Base-by-base conservation (phyloP, 2,329 filamentous ascomycete species). In the Colletotrichum sp. region DNA sequence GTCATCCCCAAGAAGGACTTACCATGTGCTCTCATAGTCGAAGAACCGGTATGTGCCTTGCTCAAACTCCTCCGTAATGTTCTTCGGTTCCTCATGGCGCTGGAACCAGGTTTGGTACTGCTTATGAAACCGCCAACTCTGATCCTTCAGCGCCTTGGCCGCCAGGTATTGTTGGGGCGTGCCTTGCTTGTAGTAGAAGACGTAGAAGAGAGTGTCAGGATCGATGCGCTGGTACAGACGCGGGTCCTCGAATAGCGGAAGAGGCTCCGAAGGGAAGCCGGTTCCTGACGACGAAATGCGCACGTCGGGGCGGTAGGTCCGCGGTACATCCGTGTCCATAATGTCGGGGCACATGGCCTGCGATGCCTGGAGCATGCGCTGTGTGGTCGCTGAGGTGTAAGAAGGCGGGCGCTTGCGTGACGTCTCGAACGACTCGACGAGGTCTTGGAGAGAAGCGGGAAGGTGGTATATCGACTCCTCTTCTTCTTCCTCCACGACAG, bases 61-160 rank as follows among this genome's bases (percentile, higher is more conserved):
- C 87, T 99, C 97, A 83, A 95, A 99, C 86, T 99, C 97, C 85
- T 99, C 97, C 0, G 97, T 99, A 82, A 99, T 99, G 80, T 93
- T 96, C 89, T 99, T 99, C 21, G 97, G 97, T 88, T 99, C 97
- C 83, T 99, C 97, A 80, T 99, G 97, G 68, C 97, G 92, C 86
- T 99, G 97, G 83, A 99, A 99, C 97, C 97, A 99, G 2, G 97
- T 99, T 85, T 98, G 97, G 83, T 99, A 99, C 85, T 99, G 97
- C 89, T 99, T 99, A 87, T 99, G 97, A 85, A 99, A 99, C 72
- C 97, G 92, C 97, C 97, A 99, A 85, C 96, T 98, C 86, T 99
- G 97, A 79, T 96, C 95, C 87, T 99, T 99, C 68, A 99, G 88
- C n/a, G 97, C 95, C 86, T 98, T 98, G 16, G 97, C 97, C 2